phyloP scores from a whole-genome alignment of 2,329 filamentous ascomycete genomes.

The Mycogone perniciosa region DNA sequence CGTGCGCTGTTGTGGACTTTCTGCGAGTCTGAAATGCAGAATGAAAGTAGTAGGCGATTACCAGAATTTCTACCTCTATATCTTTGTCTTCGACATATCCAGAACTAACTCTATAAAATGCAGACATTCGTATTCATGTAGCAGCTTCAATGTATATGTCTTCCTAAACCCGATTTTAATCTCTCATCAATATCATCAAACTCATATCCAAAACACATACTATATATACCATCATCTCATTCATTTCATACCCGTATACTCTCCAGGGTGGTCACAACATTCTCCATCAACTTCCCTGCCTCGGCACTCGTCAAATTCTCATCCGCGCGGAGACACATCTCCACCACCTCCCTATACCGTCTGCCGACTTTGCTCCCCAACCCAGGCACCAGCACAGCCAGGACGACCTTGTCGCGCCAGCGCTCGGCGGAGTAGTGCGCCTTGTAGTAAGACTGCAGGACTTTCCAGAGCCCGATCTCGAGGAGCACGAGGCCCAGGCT shows the following conservation, averaged over 20 bases:
- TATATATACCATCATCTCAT: background rate
- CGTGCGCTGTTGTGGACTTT: background rate
- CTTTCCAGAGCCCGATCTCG: constrained; percentile 45
- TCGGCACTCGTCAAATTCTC: constrained; percentile 33
- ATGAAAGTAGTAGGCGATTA: background rate
- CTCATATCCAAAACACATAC: background rate
- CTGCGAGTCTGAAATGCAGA: background rate
- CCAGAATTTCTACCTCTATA: background rate
- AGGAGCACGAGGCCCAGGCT: constrained; percentile 44
- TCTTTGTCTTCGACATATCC: background rate
- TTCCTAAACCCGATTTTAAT: background rate
- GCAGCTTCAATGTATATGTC: too few species aligned
- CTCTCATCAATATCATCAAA: background rate
- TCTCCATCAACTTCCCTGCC: constrained; percentile 36
- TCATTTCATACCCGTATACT: constrained; percentile 27
- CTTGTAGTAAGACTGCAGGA: constrained; percentile 35
- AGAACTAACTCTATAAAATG: background rate
- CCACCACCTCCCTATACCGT: constrained; percentile 35
- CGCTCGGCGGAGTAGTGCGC: constrained; percentile 35
- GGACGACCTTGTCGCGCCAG: constrained; percentile 37
- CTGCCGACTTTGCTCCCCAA: constrained; percentile 36
- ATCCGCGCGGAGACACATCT: constrained; percentile 32
- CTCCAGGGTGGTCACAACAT: constrained; percentile 35
- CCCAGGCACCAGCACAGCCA: constrained; percentile 34
- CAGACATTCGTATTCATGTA: too few species aligned